These are phyloP conservation scores for Pittosporum tobira DNA, from an alignment of 129 eudicot species.

Conservation along the genomic window DNA sequence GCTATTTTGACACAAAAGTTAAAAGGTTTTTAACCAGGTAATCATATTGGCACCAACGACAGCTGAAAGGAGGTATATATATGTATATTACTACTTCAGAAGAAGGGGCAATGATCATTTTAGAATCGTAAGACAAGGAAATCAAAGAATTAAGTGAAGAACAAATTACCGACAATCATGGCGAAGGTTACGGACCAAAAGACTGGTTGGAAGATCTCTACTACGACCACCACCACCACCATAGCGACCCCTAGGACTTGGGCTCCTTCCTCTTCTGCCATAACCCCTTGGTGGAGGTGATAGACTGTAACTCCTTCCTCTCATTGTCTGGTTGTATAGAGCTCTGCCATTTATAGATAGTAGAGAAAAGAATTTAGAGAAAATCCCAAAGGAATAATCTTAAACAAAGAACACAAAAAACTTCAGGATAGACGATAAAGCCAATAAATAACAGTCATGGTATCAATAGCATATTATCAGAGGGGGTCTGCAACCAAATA, in stretches of 20 bases:
- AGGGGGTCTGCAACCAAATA: no score
- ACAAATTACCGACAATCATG: conserved; percentile 82
- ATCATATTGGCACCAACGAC: not conserved
- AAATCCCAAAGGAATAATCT: not conserved
- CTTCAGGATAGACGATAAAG: no score
- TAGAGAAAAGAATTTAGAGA: not conserved
- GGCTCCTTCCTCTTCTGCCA: conserved; percentile 91
- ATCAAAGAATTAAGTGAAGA: not conserved
- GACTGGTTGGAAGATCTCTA: conserved; percentile 83
- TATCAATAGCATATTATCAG: no score
- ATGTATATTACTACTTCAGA: no score
- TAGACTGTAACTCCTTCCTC: conserved; percentile 78
- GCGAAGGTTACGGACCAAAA: conserved; percentile 93
- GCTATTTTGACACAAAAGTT: not conserved
- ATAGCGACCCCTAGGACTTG: conserved; percentile 85
- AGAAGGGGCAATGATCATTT: not conserved
- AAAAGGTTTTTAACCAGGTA: not conserved
- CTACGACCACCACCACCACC: conserved; percentile 66
- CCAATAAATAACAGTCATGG: no score
- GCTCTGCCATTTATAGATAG: not conserved
- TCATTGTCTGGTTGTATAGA: conserved; percentile 31
- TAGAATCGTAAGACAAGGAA: not conserved
- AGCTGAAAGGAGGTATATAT: not conserved
- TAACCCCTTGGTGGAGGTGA: conserved; percentile 91
- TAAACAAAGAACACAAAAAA: no score